Evolutionary conservation across 2,329 filamentous ascomycete genomes (phyloP).

Genomic region (Fusarium beomiforme): DNA sequence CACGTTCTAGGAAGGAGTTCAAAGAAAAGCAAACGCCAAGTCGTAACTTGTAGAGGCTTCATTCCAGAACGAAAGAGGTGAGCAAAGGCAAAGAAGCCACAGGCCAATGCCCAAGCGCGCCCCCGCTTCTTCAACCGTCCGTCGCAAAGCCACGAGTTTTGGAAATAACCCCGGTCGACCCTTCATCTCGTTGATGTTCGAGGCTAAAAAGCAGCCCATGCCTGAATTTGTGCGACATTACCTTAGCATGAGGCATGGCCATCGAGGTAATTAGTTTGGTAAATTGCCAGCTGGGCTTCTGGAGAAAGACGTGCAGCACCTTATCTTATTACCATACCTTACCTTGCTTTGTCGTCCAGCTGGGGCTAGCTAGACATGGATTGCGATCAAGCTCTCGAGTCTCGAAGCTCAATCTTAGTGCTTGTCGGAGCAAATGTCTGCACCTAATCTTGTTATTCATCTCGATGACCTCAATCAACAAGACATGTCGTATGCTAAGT

Average conservation of each 20-base stretch:
- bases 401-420: conserved; percentile 17
- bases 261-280: background rate
- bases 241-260: background rate
- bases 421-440: conserved; percentile 12
- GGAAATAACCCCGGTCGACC: conserved; percentile 27
- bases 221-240: conserved; percentile 27
- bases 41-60: too few species aligned
- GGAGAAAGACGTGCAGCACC: conserved; percentile 1
- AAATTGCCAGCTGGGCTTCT: conserved; percentile 8
- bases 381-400: conserved; percentile 19
- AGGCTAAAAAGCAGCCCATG: conserved; percentile 30
- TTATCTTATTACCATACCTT: conserved; percentile 26
- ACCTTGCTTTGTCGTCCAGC: conserved; percentile 1
- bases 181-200: conserved; percentile 39
- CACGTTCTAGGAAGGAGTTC: background rate
- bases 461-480: conserved; percentile 16
- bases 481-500: conserved; percentile 1
- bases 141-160: conserved; percentile 34
- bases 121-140: conserved; percentile 34
- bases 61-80: background rate
- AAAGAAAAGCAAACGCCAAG: background rate
- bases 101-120: conserved; percentile 1
- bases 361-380: conserved; percentile 4
- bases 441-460: conserved; percentile 1
- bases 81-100: conserved; percentile 14